These are phyloP conservation scores for Amylocarpus encephaloides DNA, from an alignment of 2,329 filamentous ascomycete species.

Conservation along the genomic window DNA sequence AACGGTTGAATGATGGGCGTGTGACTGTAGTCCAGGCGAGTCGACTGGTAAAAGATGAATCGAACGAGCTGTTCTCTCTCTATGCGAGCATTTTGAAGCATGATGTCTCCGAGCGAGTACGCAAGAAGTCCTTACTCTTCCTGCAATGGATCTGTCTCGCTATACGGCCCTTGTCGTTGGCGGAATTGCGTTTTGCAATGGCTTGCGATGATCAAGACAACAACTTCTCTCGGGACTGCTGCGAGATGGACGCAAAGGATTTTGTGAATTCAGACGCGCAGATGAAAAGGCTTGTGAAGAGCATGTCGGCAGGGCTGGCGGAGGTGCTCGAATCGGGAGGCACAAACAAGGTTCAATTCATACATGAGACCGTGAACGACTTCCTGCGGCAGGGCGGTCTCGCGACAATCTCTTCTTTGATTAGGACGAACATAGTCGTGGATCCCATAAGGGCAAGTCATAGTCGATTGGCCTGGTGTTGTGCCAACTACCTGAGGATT, in stretches of 20 bases:
- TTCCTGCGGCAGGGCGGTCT: conserved; percentile 22
- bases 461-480: conserved; percentile 7
- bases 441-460: not conserved
- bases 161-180: conserved; percentile 13
- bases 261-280: conserved; percentile 13
- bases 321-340: conserved; percentile 4
- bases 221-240: not conserved
- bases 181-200: conserved; percentile 20
- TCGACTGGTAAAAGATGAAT: conserved; percentile 3
- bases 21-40: not conserved
- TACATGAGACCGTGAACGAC: conserved; percentile 34
- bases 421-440: not conserved
- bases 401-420: not conserved
- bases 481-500: conserved; percentile 13
- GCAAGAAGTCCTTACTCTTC: conserved; percentile 13
- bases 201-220: conserved; percentile 8
- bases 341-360: conserved; percentile 32
- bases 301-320: conserved; percentile 21
- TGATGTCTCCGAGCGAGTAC: conserved; percentile 4
- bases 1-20: conserved; percentile 15
- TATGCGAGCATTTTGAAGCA: conserved; percentile 15
- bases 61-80: conserved; percentile 13
- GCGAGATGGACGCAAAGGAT: not conserved
- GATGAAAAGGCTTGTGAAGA: conserved; percentile 20
- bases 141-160: conserved; percentile 25